A percentile compares a stretch with the other conserved stretches of the same genome.
These are phyloP conservation scores for Dipteronia sinensis DNA, from an alignment of 345 rosid genomes.

Conservation along the genomic window DNA sequence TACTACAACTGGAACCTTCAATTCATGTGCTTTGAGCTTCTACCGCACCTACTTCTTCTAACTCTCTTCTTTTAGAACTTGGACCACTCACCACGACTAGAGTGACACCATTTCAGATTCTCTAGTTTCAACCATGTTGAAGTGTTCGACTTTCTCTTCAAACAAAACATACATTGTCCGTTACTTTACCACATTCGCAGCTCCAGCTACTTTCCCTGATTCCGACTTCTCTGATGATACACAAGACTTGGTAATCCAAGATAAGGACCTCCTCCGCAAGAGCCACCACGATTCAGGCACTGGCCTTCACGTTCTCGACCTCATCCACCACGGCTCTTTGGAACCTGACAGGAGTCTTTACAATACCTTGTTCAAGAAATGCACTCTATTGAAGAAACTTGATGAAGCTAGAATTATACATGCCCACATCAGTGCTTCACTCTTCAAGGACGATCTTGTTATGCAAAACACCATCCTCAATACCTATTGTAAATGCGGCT, in stretches of 20 bases:
- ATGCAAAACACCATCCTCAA: slow-evolving; percentile 46
- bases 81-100: no score
- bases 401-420: slow-evolving; percentile 46
- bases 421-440: slow-evolving; percentile 38
- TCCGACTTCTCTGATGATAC: background rate
- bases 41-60: no score
- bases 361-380: slow-evolving; percentile 44
- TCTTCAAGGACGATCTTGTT: slow-evolving; percentile 38
- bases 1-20: no score
- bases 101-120: no score
- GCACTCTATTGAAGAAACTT: slow-evolving; percentile 38
- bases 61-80: no score
- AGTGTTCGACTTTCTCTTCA: no score
- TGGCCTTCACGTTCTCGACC: slow-evolving; percentile 45
- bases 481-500: slow-evolving; percentile 51
- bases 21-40: no score
- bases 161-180: background rate
- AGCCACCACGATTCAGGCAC: slow-evolving; percentile 25
- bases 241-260: slow-evolving; percentile 6
- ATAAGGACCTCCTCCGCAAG: slow-evolving; percentile 32
- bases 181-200: background rate
- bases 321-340: slow-evolving; percentile 31
- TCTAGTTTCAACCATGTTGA: no score
- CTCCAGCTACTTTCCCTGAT: no score
- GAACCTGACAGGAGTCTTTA: slow-evolving; percentile 38